Evolutionary conservation across 495 filamentous ascomycete species (phyloP), one percentile per base, ranked within the genome.

Genomic region (Penicillium steckii): DNA sequence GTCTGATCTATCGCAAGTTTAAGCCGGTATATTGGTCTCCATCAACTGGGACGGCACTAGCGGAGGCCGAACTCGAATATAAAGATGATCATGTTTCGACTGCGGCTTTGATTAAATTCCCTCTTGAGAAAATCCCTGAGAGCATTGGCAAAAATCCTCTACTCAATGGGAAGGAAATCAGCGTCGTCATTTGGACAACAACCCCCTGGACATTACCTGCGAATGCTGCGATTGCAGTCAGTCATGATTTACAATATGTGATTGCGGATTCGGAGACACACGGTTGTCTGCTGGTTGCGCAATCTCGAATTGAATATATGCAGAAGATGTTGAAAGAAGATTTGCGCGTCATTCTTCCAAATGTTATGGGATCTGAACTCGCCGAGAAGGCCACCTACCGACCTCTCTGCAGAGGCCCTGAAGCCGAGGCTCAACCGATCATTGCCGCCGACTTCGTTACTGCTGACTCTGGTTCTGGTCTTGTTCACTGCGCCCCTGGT

Each of bases 1-100:
- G 90, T 19, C 66, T 99, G 21, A 89, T 99, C 44, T 95, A 94
- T 65, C 82, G 93, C 32, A 81, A 85, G 52, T 89, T 85, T 64
- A 95, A 95, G 68, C 94, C 94, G 0, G 94, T 99, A 2, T 96
- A 96, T 68, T 99, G 94, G 94, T 93, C 88, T 17, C 91, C 91
- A 3, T 94, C 89, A 3, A 93, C 91, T 0, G 81, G 85, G 8
- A 97, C 90, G 12, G 94, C 94, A 2, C 75, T 99, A 37, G 94
- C 94, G 5, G 94, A 99, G 70, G 92, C 95, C 0, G 94, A 99
- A 71, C 72, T 99, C 46, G 94, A 99, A 66, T 99, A 97, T 63
- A 86, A 88, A 51, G 88, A 96, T 5, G 78, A 88, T 41, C 91
- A 97, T 68, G 60, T 82, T 25, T 95, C 89, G 9, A 86, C 74